Conservation (phyloP, 345 rosid species). For the Corchorus capsularis region DNA sequence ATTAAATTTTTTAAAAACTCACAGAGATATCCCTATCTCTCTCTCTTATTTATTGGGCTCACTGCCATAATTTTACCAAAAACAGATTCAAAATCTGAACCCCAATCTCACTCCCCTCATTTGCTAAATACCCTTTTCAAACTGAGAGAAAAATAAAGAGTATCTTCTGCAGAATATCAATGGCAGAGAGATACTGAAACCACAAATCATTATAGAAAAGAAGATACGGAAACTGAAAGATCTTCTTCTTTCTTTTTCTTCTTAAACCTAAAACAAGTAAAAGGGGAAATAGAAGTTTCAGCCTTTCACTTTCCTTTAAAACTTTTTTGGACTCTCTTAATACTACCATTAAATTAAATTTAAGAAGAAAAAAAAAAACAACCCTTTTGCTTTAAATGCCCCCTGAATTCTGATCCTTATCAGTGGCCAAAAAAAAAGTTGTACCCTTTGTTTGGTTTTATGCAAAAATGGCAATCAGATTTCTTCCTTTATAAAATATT, state of each 20-base stretch:
- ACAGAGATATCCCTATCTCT: slow-evolving; percentile 13
- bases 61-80: slow-evolving; percentile 16
- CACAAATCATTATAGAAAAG: slow-evolving; percentile 30
- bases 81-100: slow-evolving; percentile 34
- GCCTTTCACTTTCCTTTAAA: not conserved
- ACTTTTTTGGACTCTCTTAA: slow-evolving; percentile 27
- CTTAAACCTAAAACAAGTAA: slow-evolving; percentile 25
- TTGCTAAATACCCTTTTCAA: slow-evolving; percentile 3
- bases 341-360: not conserved
- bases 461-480: not conserved
- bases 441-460: not conserved
- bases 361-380: not conserved
- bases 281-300: slow-evolving; percentile 32
- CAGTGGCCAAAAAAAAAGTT: slow-evolving; percentile 4
- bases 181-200: slow-evolving; percentile 27
- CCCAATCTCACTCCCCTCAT: slow-evolving; percentile 3
- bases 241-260: slow-evolving; percentile 24
- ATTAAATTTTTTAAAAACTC: not conserved
- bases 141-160: slow-evolving; percentile 11
- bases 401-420: not conserved
- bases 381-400: slow-evolving; percentile 16
- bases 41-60: slow-evolving; percentile 34
- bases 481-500: not conserved
- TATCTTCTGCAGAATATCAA: slow-evolving; percentile 28
- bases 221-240: slow-evolving; percentile 30